Evolutionary conservation across 1,284 basidiomycete species (phyloP).

Genomic region (Heterobasidion parviporum): DNA sequence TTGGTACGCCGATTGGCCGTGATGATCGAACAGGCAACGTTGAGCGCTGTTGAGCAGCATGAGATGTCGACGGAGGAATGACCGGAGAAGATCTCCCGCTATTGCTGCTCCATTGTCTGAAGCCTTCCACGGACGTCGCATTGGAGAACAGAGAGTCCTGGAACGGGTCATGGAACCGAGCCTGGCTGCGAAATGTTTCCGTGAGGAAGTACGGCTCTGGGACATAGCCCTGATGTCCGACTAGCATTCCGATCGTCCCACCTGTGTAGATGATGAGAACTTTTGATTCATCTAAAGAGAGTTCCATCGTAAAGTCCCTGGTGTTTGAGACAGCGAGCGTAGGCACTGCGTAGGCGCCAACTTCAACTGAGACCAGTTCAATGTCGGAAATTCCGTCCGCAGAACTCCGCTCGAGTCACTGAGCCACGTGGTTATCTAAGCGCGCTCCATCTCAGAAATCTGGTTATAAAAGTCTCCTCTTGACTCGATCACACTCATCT

Average conservation of each 20-base stretch:
- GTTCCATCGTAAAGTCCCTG: conserved; percentile 31
- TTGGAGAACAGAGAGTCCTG: conserved; percentile 76
- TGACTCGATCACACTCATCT: conserved; percentile 10
- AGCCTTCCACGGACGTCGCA: conserved; percentile 63
- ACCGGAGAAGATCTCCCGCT: conserved; percentile 46
- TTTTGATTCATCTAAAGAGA: conserved; percentile 55
- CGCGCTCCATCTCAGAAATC: not conserved
- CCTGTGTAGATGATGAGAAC: conserved; percentile 83
- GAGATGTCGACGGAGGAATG: not conserved
- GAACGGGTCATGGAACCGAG: conserved; percentile 78
- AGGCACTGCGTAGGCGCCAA: too few species aligned
- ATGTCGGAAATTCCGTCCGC: too few species aligned
- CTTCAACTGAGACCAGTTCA: too few species aligned
- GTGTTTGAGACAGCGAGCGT: not conserved
- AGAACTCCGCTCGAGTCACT: not conserved
- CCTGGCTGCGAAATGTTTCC: conserved; percentile 72
- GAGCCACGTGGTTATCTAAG: not conserved
- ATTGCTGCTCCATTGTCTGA: conserved; percentile 55
- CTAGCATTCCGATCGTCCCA: conserved; percentile 84
- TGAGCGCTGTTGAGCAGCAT: conserved; percentile 23
- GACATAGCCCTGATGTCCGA: conserved; percentile 73
- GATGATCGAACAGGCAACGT: conserved; percentile 65
- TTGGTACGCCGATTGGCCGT: conserved; percentile 51
- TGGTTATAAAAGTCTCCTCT: conserved; percentile 12
- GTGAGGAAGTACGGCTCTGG: conserved; percentile 85